Evolutionary conservation across 116 monocot species (phyloP).

Genomic region (Trichopus zeylanicus): DNA sequence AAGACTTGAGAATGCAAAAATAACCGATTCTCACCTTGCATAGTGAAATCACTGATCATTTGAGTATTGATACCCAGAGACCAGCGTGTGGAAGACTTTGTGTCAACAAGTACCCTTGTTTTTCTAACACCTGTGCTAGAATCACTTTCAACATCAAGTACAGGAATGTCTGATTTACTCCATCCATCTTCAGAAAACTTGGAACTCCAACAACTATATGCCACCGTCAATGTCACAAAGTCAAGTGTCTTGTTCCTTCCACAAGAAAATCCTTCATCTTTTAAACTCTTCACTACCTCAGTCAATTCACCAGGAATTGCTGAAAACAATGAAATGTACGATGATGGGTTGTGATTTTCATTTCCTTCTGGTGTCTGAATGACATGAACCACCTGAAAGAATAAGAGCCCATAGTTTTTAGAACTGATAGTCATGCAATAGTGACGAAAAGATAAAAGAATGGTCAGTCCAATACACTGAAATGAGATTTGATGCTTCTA

Average conservation of each 20-base stretch:
- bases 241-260: constrained; percentile 47
- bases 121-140: constrained; percentile 28
- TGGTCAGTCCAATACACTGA: background rate
- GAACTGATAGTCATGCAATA: background rate
- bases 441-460: background rate
- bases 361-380: constrained; percentile 50
- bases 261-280: constrained; percentile 67
- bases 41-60: constrained; percentile 53
- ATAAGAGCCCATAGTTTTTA: background rate
- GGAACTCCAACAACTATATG: constrained; percentile 69
- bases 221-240: constrained; percentile 64
- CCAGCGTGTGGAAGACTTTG: constrained; percentile 79
- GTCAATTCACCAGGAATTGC: constrained; percentile 62
- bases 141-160: constrained; percentile 63
- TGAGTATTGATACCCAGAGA: constrained; percentile 67
- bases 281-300: constrained; percentile 49
- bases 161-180: constrained; percentile 64
- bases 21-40: constrained; percentile 41
- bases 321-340: constrained; percentile 77
- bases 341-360: constrained; percentile 29
- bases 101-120: constrained; percentile 59
- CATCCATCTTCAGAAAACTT: constrained; percentile 48
- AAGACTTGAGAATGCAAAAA: background rate
- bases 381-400: constrained; percentile 87
- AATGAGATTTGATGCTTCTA: no score